Evolutionary conservation across 164 flowering plant genomes (phyloP).

Genomic region (Santalum album): DNA sequence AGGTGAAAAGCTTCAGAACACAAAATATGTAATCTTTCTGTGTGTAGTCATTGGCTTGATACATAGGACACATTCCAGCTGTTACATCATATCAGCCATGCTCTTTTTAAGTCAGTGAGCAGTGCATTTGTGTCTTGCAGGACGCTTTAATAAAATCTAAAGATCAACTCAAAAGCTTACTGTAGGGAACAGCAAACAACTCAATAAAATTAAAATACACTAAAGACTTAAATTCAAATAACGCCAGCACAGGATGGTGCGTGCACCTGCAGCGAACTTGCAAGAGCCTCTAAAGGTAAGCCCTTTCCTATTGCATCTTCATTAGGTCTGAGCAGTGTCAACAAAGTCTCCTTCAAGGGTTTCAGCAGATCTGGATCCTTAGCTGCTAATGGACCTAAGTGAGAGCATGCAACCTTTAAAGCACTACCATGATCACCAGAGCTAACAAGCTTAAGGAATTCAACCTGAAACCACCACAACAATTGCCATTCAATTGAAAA

Average conservation of each 20-base stretch:
- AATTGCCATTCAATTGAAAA: background rate
- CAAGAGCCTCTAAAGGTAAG: slow-evolving; percentile 65
- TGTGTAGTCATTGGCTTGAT: too few relatives aligned
- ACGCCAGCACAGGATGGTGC: background rate
- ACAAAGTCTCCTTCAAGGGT: slow-evolving; percentile 86
- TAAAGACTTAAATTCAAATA: background rate
- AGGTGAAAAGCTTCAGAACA: too few relatives aligned
- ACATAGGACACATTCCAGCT: too few relatives aligned
- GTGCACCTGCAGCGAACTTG: slow-evolving; percentile 85
- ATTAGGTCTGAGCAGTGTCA: slow-evolving; percentile 62
- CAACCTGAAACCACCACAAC: slow-evolving; percentile 48
- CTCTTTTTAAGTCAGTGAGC: too few relatives aligned
- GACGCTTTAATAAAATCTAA: too few relatives aligned
- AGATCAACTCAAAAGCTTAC: too few relatives aligned
- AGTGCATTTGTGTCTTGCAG: too few relatives aligned
- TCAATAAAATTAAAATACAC: too few relatives aligned
- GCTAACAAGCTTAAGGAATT: slow-evolving; percentile 79
- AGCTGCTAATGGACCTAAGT: slow-evolving; percentile 87
- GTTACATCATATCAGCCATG: too few relatives aligned
- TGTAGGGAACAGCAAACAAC: too few relatives aligned
- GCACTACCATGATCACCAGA: slow-evolving; percentile 73
- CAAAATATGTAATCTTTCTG: too few relatives aligned
- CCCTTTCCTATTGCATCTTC: slow-evolving; percentile 48
- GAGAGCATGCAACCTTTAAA: slow-evolving; percentile 66
- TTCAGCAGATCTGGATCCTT: slow-evolving; percentile 63